These are phyloP conservation scores for carrot (Daucus carota) DNA, from an alignment of 129 eudicot species.

Conservation along the genomic window DH1_v3.0 NC_030382.2:42218001-42218500, in stretches of 20 bases:
- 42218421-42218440: background rate
- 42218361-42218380: background rate
- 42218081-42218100: slow-evolving; percentile 90
- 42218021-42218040: slow-evolving; percentile 94
- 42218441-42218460: background rate
- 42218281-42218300: too few species aligned
- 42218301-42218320: background rate
- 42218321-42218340: background rate
- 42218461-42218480: background rate
- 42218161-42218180: background rate
- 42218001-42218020: slow-evolving; percentile 58
- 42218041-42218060: slow-evolving; percentile 77
- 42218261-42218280: background rate
- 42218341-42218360: background rate
- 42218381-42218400: background rate
- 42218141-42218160: background rate
- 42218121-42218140: slow-evolving; percentile 60
- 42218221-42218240: background rate
- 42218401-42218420: background rate
- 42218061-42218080: slow-evolving; percentile 52
- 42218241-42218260: background rate
- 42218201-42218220: background rate
- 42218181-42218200: background rate
- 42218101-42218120: slow-evolving; percentile 59
- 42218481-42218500: too few species aligned